Evolutionary conservation across 257 asterid species (phyloP), one percentile per base, ranked within the genome.

Genomic region (Primulina huaijiensis): DNA sequence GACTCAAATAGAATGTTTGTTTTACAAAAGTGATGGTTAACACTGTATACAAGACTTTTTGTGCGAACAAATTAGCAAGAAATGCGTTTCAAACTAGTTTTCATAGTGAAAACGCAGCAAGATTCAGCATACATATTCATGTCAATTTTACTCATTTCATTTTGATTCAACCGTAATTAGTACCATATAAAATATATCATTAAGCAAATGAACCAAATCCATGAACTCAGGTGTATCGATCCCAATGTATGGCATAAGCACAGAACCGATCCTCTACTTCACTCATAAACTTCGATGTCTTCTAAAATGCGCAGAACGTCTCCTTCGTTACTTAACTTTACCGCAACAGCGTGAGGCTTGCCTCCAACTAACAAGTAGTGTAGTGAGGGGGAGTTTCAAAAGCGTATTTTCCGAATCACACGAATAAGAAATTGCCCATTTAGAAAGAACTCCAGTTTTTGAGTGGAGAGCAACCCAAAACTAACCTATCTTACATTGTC

Each of bases 381-480:
- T 73, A 84, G 72, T 63, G 29, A 90, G 73, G 7, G 88, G 87
- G 34, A 88, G 85, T 77, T 82, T 85, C 37, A 85, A 33, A 60
- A 82, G 21, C 25, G 69, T 17, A 2, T 69, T 77, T 77, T 7
- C 94, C 94, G 0, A 84, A 57, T 86, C 80, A 83, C 80, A 83
- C 0, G 83, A 71, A 56, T 82, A 68, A 6, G 86, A 73, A 34
- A 71, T 64, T 3, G 70, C 66, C 75, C 76, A 69, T 66, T 75
- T 78, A 17, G 86, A 40, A 8, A 85, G 19, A 10, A 64, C 10
- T 20, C 79, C 86, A 0, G 65, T 34, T 75, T 87, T 89, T 0
- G 88, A 71, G 71, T 89, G 92, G 77, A 89, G 75, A 14, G 84
- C 95, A 0, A 90, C 91, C 97, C 97, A 88, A 62, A 82, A 90